Evolutionary conservation across 1,284 basidiomycete genomes (phyloP).

Genomic region (Sanghuangporus weigelae): DNA sequence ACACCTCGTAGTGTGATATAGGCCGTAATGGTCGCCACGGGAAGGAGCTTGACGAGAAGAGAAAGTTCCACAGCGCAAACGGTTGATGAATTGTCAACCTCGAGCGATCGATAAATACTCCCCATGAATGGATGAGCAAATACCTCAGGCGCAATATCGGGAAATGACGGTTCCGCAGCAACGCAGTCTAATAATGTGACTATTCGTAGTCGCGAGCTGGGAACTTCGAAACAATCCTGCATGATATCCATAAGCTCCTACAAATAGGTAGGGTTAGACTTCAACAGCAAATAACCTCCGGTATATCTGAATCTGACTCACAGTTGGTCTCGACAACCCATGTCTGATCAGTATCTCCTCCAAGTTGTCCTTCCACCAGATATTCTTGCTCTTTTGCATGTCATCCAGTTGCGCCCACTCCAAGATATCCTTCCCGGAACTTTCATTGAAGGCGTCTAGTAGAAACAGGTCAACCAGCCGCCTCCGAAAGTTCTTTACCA

Average conservation of each 20-base stretch:
- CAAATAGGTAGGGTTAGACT: neutral
- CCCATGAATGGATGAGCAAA: slow-evolving; percentile 57
- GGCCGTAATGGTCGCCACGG: slow-evolving; percentile 62
- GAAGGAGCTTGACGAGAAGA: slow-evolving; percentile 64
- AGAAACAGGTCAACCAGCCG: slow-evolving; percentile 69
- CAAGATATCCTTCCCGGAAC: slow-evolving; percentile 62
- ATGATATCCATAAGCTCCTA: slow-evolving; percentile 49
- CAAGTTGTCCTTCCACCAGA: slow-evolving; percentile 69
- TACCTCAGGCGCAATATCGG: slow-evolving; percentile 43
- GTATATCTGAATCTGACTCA: slow-evolving; percentile 29
- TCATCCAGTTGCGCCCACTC: slow-evolving; percentile 65
- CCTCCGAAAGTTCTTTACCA: slow-evolving; percentile 57
- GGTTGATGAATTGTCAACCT: slow-evolving; percentile 69
- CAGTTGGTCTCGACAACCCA: slow-evolving; percentile 56
- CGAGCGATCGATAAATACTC: slow-evolving; percentile 55
- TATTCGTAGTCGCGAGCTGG: slow-evolving; percentile 62
- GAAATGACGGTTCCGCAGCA: slow-evolving; percentile 50
- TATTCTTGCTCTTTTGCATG: slow-evolving; percentile 51
- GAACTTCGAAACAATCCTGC: slow-evolving; percentile 50
- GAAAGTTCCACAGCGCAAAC: slow-evolving; percentile 56
- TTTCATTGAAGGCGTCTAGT: slow-evolving; percentile 68
- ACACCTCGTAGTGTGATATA: slow-evolving; percentile 47
- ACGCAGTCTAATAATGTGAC: slow-evolving; percentile 57
- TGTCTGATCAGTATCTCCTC: slow-evolving; percentile 65
- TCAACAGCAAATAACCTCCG: neutral